Conservation (phyloP, 73 alveolate genomes). For the Paramecium biaurelia region DNA sequence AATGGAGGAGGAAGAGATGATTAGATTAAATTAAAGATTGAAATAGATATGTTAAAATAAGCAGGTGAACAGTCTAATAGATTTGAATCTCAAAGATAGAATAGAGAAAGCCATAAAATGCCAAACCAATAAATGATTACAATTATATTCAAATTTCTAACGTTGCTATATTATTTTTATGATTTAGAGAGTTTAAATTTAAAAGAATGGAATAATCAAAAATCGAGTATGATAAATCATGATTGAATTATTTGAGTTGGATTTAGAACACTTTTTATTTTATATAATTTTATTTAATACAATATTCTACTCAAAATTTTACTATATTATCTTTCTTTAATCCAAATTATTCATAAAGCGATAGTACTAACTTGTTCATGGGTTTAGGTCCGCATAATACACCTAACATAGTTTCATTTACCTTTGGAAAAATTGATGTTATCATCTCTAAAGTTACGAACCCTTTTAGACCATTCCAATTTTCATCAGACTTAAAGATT, state of each 20-base stretch:
- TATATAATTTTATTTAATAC: neutral
- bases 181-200: neutral
- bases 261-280: neutral
- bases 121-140: neutral
- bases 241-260: neutral
- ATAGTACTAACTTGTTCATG: constrained; percentile 66
- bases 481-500: constrained; percentile 42
- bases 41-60: neutral
- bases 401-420: constrained; percentile 66
- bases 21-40: neutral
- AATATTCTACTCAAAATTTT: constrained; percentile 64
- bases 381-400: constrained; percentile 82
- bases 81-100: neutral
- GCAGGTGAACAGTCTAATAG: neutral
- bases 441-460: constrained; percentile 73
- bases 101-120: neutral
- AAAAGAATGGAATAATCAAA: neutral
- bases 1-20: neutral
- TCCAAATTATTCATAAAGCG: constrained; percentile 66
- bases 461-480: constrained; percentile 78
- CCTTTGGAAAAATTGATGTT: constrained; percentile 61
- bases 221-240: neutral
- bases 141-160: neutral
- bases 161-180: neutral
- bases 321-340: constrained; percentile 68